phyloP scores from a whole-genome alignment of 192 early-diverging fungal species.

The Coemansia sp. region DNA sequence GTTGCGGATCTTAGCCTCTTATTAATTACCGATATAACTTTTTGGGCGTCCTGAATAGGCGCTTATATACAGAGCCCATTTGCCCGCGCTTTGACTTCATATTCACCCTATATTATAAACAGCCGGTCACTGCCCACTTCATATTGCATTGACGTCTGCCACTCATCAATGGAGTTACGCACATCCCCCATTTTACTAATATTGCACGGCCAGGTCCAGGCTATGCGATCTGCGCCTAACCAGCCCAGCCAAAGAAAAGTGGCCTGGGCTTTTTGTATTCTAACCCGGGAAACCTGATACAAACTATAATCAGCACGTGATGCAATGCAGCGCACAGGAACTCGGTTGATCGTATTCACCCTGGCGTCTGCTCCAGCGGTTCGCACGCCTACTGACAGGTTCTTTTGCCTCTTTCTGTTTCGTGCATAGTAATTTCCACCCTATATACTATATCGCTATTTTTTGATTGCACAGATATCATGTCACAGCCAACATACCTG shows the following conservation, averaged over 20 bases:
- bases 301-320: no score
- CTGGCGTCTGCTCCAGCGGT: no score
- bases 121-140: slow-evolving; percentile 1
- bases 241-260: background rate
- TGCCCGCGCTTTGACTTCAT: no score
- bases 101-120: no score
- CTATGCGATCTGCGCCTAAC: background rate
- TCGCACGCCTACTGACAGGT: no score
- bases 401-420: slow-evolving; percentile 5
- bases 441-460: background rate
- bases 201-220: background rate
- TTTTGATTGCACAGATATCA: background rate
- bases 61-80: no score
- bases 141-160: background rate
- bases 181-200: background rate
- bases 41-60: no score
- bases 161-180: no score
- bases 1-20: no score
- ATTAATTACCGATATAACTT: no score
- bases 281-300: background rate
- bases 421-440: background rate
- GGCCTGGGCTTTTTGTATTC: background rate
- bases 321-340: no score
- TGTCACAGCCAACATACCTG: slow-evolving; percentile 20
- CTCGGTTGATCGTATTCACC: no score